These are phyloP conservation scores for Rhizopus delemar DNA, from an alignment of 371 early-diverging fungal genomes.

Conservation along the genomic window DNA sequence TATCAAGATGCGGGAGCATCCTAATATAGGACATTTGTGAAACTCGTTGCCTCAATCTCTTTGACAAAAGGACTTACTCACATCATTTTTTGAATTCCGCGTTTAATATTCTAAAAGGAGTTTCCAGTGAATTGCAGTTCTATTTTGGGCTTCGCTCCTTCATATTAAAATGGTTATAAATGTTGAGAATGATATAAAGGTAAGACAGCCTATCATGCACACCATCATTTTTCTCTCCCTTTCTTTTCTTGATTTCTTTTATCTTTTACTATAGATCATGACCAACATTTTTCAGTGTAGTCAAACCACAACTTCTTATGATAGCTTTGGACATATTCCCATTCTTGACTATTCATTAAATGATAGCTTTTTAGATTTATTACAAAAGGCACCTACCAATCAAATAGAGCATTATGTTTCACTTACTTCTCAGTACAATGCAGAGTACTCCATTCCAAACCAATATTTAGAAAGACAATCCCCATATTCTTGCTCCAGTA, in stretches of 20 bases:
- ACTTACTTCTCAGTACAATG: neutral
- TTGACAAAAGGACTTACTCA: neutral
- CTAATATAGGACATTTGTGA: neutral
- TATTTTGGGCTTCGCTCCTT: constrained; percentile 1
- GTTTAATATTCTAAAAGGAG: neutral
- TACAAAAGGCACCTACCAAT: neutral
- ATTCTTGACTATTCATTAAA: neutral
- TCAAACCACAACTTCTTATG: neutral
- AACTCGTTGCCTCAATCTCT: constrained; percentile 3
- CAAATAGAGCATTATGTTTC: neutral
- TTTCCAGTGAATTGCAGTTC: neutral
- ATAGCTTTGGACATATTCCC: neutral
- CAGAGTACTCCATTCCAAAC: neutral
- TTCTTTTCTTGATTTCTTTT: neutral
- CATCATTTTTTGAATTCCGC: constrained; percentile 1
- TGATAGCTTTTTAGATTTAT: neutral
- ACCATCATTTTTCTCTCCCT: neutral
- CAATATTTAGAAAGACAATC: neutral
- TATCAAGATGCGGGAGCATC: neutral
- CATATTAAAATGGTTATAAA: constrained; percentile 1
- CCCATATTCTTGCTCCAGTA: neutral
- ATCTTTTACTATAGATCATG: neutral
- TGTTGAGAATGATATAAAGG: neutral
- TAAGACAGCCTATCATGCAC: neutral
- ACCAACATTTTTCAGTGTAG: neutral